Base-by-base conservation (phyloP, 176 grass and related monocot species). In the Avena insularis region DNA sequence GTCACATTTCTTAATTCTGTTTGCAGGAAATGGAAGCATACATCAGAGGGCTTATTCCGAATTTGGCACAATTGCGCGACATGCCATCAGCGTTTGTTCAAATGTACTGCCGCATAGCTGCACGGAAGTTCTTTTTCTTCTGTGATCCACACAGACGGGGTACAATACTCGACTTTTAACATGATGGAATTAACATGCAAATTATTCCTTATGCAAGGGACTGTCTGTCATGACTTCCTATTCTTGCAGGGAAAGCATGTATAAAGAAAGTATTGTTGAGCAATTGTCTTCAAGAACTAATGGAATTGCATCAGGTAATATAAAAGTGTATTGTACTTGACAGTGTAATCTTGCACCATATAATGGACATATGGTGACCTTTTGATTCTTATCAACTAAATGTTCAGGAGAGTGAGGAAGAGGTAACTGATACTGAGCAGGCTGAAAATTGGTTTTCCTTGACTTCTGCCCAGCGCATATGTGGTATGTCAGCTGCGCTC, bases 91-190 rank as follows among this genome's bases (percentile, higher is more conserved):
- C 89, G 77, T 99, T 96, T 94, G 83, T 96, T 86, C 94, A 96
- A 85, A 99, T 99, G 97, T 99, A 99, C 62, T 99, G 97, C 86
- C 92, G 97, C 9, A 99, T 99, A 91, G 97, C 97, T 94, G 97
- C 97, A 80, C 94, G 88, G 38, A 99, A 99, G 63, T 99, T 99
- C 86, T 99, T 96, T 93, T 99, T 99, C 97, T 99, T 99, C 83
- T 99, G 97, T 79, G 97, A 99, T 87, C 97, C 87, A 68, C 92
- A 99, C 61, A 94, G 94, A 81, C 92, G 97, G 81, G 97, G 97
- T 99, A 76, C 35, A 53, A 5, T 70, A 46, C 45, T 74, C 2
- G 6, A 36, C 55, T 90, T 87, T 47, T 38, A 58, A 55, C 65
- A 6, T 0, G 40, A n/a, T 19, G 4, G 27, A 56, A 75, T 82